Percentiles rank a stretch among this genome's conserved stretches.
phyloP scores from a whole-genome alignment of 306 rosid species.

The Luffa acutangula region DNA sequence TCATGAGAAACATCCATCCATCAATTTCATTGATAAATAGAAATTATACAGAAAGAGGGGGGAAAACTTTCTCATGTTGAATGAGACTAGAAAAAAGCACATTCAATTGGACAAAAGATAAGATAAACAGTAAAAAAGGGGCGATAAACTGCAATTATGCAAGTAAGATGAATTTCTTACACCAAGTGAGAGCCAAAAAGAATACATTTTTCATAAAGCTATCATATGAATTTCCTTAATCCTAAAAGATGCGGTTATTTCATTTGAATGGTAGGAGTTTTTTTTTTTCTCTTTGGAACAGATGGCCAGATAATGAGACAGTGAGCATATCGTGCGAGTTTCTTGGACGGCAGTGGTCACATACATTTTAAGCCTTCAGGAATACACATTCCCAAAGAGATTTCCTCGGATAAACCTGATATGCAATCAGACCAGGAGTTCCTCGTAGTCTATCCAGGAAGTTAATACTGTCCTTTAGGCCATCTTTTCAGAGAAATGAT shows the following conservation, averaged over 20 bases:
- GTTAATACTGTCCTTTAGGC: background rate
- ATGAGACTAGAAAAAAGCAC: background rate
- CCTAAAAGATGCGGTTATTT: no score
- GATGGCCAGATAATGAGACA: no score
- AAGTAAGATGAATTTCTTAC: background rate
- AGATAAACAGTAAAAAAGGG: background rate
- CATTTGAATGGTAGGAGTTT: no score
- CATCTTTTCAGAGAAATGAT: background rate
- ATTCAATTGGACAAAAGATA: background rate
- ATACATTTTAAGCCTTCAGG: no score
- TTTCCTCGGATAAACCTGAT: background rate
- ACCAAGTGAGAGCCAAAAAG: background rate
- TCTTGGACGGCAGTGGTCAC: no score
- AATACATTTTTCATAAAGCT: no score
- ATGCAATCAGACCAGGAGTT: background rate
- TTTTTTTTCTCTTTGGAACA: no score
- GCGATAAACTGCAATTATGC: no score
- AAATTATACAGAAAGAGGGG: background rate
- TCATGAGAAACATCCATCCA: background rate
- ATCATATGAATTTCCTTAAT: no score
- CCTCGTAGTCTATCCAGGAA: background rate
- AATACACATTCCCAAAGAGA: background rate
- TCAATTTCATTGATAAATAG: background rate
- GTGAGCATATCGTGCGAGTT: no score
- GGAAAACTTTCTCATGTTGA: background rate